phyloP scores from a whole-genome alignment of 1,139 yeast species.

The Diutina rugosa region DNA sequence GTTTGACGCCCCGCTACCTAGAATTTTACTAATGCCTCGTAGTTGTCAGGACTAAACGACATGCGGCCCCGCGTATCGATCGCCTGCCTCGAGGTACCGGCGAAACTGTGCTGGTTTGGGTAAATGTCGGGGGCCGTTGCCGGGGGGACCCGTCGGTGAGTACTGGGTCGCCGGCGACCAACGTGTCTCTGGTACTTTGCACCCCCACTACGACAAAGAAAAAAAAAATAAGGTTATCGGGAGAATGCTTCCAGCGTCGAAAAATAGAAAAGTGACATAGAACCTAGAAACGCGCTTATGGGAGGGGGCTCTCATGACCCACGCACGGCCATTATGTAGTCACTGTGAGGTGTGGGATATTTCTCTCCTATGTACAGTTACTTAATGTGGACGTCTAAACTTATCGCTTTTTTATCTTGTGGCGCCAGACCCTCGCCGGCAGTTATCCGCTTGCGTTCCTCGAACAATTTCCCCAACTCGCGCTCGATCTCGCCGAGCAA shows the following conservation, averaged over 20 bases:
- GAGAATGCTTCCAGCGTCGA: no score
- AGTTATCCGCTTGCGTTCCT: neutral
- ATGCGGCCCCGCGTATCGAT: neutral
- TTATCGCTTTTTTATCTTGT: neutral
- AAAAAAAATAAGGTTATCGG: no score
- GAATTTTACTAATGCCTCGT: neutral
- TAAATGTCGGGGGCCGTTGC: no score
- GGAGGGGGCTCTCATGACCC: no score
- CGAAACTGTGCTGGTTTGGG: neutral
- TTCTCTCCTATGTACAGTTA: neutral
- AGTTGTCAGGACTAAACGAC: neutral
- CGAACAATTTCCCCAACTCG: constrained; percentile 40
- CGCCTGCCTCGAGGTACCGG: neutral
- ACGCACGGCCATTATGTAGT: no score
- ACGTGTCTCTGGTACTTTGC: no score
- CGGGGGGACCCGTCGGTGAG: no score
- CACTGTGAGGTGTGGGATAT: neutral
- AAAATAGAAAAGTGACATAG: no score
- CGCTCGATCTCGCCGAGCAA: constrained; percentile 53
- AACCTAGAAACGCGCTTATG: no score
- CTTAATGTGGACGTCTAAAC: neutral
- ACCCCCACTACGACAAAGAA: no score
- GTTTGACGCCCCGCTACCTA: neutral
- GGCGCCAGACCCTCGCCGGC: neutral
- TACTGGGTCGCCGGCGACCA: no score